These are phyloP conservation scores for Ogataea hybrid DNA, from an alignment of 1,139 yeast species.

Conservation along the genomic window DNA sequence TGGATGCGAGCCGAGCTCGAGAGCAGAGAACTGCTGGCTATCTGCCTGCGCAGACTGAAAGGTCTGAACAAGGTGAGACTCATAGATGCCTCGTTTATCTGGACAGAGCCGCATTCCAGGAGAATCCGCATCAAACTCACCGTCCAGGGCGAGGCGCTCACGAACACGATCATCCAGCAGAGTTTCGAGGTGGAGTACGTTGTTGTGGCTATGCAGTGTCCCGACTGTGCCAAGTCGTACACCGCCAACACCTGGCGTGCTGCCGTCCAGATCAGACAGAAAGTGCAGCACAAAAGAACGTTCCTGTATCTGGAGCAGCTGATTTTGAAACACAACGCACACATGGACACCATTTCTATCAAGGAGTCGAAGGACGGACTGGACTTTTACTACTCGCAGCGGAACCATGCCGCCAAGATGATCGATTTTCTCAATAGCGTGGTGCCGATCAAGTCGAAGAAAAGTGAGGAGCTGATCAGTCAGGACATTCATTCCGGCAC, in stretches of 20 bases:
- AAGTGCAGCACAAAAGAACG: slow-evolving; percentile 95
- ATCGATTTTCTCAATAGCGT: slow-evolving; percentile 84
- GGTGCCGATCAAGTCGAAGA: slow-evolving; percentile 82
- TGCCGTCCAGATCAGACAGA: slow-evolving; percentile 94
- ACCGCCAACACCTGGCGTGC: slow-evolving; percentile 99
- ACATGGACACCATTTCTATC: slow-evolving; percentile 89
- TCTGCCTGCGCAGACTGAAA: slow-evolving; percentile 82
- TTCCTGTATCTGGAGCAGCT: slow-evolving; percentile 93
- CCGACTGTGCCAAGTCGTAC: slow-evolving; percentile 96
- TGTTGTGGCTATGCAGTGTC: slow-evolving; percentile 95
- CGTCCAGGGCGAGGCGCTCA: slow-evolving; percentile 95
- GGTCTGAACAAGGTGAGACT: slow-evolving; percentile 87
- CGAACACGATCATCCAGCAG: slow-evolving; percentile 91
- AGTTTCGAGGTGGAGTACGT: slow-evolving; percentile 93
- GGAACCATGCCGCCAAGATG: slow-evolving; percentile 92
- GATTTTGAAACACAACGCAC: slow-evolving; percentile 91
- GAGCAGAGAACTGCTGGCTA: slow-evolving; percentile 86
- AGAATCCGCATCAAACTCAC: slow-evolving; percentile 88
- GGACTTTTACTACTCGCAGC: slow-evolving; percentile 87
- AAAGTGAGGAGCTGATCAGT: slow-evolving; percentile 88
- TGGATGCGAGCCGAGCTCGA: slow-evolving; percentile 93
- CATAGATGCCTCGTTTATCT: slow-evolving; percentile 90
- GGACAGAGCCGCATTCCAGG: slow-evolving; percentile 99
- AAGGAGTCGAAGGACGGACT: slow-evolving; percentile 93
- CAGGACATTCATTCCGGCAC: slow-evolving; percentile 91